These are phyloP conservation scores for Exobasidium rhododendri DNA, from an alignment of 1,284 basidiomycete species.

Conservation along the genomic window DNA sequence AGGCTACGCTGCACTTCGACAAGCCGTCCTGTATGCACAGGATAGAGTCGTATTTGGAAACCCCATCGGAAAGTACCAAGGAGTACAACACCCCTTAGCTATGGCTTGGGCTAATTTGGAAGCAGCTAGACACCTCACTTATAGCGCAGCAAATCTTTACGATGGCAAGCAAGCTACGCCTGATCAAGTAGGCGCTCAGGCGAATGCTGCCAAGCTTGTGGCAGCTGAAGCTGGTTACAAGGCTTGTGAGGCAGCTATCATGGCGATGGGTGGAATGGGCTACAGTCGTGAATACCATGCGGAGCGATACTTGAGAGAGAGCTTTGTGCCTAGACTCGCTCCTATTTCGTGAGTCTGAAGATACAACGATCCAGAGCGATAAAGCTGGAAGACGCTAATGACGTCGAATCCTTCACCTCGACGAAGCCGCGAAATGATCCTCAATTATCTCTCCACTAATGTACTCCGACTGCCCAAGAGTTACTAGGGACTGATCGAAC, in stretches of 20 bases:
- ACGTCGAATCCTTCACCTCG: not conserved
- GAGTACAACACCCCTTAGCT: slow-evolving; percentile 52
- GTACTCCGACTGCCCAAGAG: slow-evolving; percentile 39
- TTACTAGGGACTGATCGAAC: slow-evolving; percentile 18
- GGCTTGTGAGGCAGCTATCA: slow-evolving; percentile 36
- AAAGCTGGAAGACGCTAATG: not conserved
- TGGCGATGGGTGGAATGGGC: slow-evolving; percentile 52
- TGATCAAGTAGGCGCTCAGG: slow-evolving; percentile 45
- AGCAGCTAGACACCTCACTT: slow-evolving; percentile 47
- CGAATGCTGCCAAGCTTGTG: slow-evolving; percentile 53
- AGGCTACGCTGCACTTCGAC: slow-evolving; percentile 34
- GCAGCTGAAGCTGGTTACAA: slow-evolving; percentile 50
- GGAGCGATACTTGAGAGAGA: slow-evolving; percentile 42
- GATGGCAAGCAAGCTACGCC: slow-evolving; percentile 20
- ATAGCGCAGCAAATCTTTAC: slow-evolving; percentile 48
- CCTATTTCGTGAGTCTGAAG: slow-evolving; percentile 8
- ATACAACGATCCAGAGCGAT: not conserved
- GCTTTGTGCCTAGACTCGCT: slow-evolving; percentile 49
- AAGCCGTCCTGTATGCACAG: slow-evolving; percentile 39
- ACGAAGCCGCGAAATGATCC: slow-evolving; percentile 50
- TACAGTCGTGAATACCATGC: slow-evolving; percentile 47
- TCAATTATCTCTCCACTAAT: slow-evolving; percentile 38
- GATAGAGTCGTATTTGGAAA: slow-evolving; percentile 49
- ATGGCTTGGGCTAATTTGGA: slow-evolving; percentile 50
- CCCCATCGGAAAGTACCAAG: slow-evolving; percentile 50